These are phyloP conservation scores for Mallotus japonicus DNA, from an alignment of 441 rosid genomes.

Conservation along the genomic window DNA sequence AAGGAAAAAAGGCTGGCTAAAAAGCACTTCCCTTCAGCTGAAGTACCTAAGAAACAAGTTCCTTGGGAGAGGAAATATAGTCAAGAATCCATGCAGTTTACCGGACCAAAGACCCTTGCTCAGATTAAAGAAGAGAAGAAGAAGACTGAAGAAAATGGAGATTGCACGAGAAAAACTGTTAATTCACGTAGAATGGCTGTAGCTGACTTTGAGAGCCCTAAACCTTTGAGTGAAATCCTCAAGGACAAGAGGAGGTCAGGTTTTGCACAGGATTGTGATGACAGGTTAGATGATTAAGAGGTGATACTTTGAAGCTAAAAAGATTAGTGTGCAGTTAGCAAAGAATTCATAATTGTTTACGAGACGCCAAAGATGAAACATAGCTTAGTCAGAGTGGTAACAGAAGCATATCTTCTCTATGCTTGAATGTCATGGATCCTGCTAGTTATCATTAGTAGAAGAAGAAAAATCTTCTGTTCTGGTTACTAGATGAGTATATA, in stretches of 20 bases:
- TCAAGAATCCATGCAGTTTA: conserved; percentile 32
- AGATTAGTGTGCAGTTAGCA: conserved; percentile 3
- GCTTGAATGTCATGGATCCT: neutral
- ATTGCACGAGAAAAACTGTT: conserved; percentile 12
- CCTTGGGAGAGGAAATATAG: conserved; percentile 29
- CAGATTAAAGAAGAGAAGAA: conserved; percentile 55
- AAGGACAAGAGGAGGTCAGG: conserved; percentile 36
- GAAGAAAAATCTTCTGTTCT: neutral
- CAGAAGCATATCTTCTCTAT: neutral
- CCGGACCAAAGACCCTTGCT: conserved; percentile 56
- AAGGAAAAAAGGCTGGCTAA: conserved; percentile 29
- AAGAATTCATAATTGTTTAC: neutral
- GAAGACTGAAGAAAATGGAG: conserved; percentile 27
- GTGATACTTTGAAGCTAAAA: neutral
- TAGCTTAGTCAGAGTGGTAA: neutral
- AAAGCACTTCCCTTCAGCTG: conserved; percentile 24
- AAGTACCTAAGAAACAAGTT: conserved; percentile 28
- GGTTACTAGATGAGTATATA: neutral
- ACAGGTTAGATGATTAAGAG: neutral
- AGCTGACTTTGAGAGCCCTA: conserved; percentile 51
- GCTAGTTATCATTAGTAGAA: neutral
- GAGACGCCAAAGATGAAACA: neutral
- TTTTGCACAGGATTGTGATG: conserved; percentile 8
- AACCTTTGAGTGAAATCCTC: conserved; percentile 55
- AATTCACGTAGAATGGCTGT: conserved; percentile 11